phyloP scores from a whole-genome alignment of 768 basidiomycete genomes.

The Russula compacta region DNA sequence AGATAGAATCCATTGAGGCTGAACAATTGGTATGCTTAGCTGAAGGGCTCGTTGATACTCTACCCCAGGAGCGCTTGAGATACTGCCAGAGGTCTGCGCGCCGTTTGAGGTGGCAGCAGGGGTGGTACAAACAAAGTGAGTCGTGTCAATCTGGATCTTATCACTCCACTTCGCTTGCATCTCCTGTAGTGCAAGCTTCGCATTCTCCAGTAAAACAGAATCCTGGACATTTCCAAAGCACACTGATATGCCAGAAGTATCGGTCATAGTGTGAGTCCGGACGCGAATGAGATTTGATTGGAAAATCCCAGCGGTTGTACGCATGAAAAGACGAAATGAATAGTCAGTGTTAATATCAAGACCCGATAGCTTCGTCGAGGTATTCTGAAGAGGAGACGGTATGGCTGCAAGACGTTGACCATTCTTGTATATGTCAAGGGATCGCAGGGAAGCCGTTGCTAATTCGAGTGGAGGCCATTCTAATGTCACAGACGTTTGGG shows the following conservation, averaged over 20 bases:
- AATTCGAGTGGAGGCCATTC: constrained; percentile 88
- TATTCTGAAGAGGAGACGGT: constrained; percentile 73
- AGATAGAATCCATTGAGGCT: constrained; percentile 90
- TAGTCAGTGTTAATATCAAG: constrained; percentile 80
- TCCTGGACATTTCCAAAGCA: constrained; percentile 92
- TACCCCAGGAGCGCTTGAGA: constrained; percentile 56
- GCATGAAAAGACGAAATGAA: constrained; percentile 88
- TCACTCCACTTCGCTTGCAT: constrained; percentile 91
- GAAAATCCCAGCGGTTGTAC: constrained; percentile 86
- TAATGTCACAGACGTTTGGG: constrained; percentile 93
- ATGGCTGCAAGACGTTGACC: constrained; percentile 80
- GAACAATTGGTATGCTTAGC: constrained; percentile 88
- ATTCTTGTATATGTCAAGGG: constrained; percentile 90
- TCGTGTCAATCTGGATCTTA: constrained; percentile 94
- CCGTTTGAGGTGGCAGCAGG: constrained; percentile 61
- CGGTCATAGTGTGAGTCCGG: constrained; percentile 87
- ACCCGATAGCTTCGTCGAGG: constrained; percentile 79
- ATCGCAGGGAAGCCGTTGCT: constrained; percentile 78
- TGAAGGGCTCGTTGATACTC: constrained; percentile 95
- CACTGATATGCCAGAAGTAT: constrained; percentile 90
- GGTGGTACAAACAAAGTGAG: constrained; percentile 94
- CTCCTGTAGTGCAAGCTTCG: constrained; percentile 67
- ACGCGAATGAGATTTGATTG: constrained; percentile 77
- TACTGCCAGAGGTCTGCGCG: constrained; percentile 45
- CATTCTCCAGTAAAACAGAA: constrained; percentile 62